These are phyloP conservation scores for Dryas integrifolia DNA, from an alignment of 331 rosid genomes.

Conservation along the genomic window DNA sequence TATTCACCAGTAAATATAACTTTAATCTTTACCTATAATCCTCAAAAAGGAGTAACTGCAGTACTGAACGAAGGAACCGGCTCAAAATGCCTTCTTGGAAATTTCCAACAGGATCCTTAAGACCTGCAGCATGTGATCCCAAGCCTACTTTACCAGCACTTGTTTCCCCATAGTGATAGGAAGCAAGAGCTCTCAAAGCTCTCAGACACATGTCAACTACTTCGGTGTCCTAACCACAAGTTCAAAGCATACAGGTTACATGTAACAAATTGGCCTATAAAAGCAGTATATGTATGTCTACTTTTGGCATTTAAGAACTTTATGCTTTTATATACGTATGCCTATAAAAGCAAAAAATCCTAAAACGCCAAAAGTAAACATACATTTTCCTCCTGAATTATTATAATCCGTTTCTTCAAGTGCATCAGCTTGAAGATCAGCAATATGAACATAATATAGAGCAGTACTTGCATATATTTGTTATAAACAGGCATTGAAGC, in stretches of 20 bases:
- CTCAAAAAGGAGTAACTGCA: conserved; percentile 84
- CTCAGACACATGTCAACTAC: conserved; percentile 79
- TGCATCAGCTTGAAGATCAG: too few species aligned
- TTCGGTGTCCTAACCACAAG: conserved; percentile 60
- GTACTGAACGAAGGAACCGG: conserved; percentile 70
- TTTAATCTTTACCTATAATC: conserved; percentile 62
- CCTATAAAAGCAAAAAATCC: not conserved
- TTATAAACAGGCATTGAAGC: not conserved
- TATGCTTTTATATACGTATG: too few species aligned
- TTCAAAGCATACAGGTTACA: conserved; percentile 8
- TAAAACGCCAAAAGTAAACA: not conserved
- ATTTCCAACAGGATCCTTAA: conserved; percentile 55
- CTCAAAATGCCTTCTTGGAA: conserved; percentile 80
- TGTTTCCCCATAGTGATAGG: conserved; percentile 72
- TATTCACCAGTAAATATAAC: not conserved
- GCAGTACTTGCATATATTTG: not conserved
- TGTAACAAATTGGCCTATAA: not conserved
- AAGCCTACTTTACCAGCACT: conserved; percentile 64
- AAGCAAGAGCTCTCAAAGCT: conserved; percentile 86
- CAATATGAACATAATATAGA: too few species aligned
- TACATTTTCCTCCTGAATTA: too few species aligned
- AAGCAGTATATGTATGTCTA: too few species aligned
- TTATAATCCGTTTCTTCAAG: too few species aligned
- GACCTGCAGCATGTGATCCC: conserved; percentile 60
- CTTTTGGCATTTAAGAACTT: too few species aligned